These are phyloP conservation scores for Hygrophorus russula DNA, from an alignment of 768 basidiomycete species.

Conservation along the genomic window DNA sequence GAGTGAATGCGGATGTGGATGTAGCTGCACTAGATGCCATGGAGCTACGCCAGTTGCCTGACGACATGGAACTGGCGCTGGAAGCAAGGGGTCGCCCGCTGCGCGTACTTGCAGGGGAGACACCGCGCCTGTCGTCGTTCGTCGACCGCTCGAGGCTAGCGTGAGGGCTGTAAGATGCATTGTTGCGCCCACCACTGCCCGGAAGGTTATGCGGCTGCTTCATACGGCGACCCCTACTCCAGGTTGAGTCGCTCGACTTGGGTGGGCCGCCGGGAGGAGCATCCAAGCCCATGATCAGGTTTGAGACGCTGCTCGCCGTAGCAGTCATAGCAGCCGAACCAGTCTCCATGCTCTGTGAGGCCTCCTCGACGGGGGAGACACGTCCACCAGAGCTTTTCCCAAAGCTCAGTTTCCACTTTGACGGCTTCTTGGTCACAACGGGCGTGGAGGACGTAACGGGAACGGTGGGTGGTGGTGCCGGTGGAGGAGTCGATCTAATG, in stretches of 20 bases:
- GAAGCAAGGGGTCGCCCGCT: constrained; percentile 42
- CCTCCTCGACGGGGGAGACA: constrained; percentile 29
- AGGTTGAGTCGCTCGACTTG: constrained; percentile 32
- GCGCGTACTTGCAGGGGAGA: constrained; percentile 52
- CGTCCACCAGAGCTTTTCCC: constrained; percentile 39
- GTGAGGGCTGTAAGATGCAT: constrained; percentile 15
- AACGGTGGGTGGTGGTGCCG: constrained; percentile 16
- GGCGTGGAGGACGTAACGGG: constrained; percentile 29
- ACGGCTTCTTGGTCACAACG: constrained; percentile 55
- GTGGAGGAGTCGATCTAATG: constrained; percentile 10
- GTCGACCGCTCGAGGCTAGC: constrained; percentile 18
- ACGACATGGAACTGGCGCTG: constrained; percentile 50
- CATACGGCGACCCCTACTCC: constrained; percentile 38
- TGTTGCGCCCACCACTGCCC: neutral
- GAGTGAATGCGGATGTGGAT: constrained; percentile 63
- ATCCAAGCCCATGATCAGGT: constrained; percentile 60
- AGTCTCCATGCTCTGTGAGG: constrained; percentile 2
- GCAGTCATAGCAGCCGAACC: constrained; percentile 32
- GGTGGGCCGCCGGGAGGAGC: constrained; percentile 20
- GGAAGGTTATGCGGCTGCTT: constrained; percentile 10
- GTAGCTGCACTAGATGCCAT: constrained; percentile 58
- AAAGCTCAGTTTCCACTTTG: constrained; percentile 79
- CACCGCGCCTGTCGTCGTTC: constrained; percentile 22
- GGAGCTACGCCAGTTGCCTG: constrained; percentile 72
- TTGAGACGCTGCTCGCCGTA: constrained; percentile 71